Evolutionary conservation across 2,329 filamentous ascomycete genomes (phyloP).

Genomic region (Hypoxylon rubiginosum): DNA sequence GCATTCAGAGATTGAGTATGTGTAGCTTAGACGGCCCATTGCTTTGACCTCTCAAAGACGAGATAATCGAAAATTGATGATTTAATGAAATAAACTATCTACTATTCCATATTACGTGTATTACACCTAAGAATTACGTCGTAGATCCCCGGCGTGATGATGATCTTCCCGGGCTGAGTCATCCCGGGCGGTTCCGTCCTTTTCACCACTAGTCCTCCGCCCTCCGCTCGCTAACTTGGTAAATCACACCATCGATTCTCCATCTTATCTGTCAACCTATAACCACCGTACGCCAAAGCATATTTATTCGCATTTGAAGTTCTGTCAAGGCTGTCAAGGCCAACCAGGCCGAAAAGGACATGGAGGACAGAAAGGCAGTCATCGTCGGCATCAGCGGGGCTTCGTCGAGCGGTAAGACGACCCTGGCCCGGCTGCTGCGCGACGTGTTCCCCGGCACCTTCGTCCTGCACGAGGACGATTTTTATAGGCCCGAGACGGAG

Average conservation of each 20-base stretch:
- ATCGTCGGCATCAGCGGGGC: slow-evolving; percentile 88
- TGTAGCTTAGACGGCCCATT: not conserved
- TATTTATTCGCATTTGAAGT: not conserved
- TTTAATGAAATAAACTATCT: not conserved
- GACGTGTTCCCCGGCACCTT: slow-evolving; percentile 83
- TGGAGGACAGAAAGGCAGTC: slow-evolving; percentile 62
- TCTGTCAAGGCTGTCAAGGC: too few species aligned
- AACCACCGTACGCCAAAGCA: not conserved
- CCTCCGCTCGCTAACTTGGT: slow-evolving; percentile 17
- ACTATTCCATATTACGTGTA: not conserved
- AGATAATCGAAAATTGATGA: not conserved
- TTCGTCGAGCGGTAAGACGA: slow-evolving; percentile 96
- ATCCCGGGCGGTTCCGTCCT: slow-evolving; percentile 34
- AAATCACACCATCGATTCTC: slow-evolving; percentile 25
- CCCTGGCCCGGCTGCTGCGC: slow-evolving; percentile 85
- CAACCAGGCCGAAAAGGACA: slow-evolving; percentile 31
- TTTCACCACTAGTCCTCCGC: slow-evolving; percentile 1
- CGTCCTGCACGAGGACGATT: slow-evolving; percentile 96
- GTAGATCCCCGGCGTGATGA: not conserved
- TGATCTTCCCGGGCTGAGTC: slow-evolving; percentile 29
- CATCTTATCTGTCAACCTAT: slow-evolving; percentile 12
- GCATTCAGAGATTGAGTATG: not conserved
- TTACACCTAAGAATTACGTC: not conserved
- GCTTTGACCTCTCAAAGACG: not conserved
- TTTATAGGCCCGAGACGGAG: slow-evolving; percentile 85